A percentile compares a stretch with the other conserved stretches of the same genome.
Evolutionary conservation across 148 eudicot genomes (phyloP).

Genomic region (Chenopodium berlandieri): DNA sequence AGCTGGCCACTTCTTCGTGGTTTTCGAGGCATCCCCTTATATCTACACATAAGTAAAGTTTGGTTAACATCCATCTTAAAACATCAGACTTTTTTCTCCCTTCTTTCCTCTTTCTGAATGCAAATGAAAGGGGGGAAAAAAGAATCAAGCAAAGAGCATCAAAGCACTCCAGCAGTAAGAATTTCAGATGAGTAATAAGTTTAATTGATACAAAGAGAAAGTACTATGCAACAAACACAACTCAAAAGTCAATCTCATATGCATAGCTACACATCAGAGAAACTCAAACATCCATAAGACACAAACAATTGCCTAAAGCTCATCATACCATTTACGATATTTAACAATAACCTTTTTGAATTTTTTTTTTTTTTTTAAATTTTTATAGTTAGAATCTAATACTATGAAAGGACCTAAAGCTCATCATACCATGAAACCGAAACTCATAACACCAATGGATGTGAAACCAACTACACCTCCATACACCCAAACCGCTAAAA

Average conservation of each 20-base stretch:
- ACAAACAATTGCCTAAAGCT: not conserved
- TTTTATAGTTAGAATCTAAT: no score
- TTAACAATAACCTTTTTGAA: not conserved
- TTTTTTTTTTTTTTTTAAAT: no score
- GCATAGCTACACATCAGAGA: not conserved
- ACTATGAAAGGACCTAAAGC: no score
- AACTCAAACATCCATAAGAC: not conserved
- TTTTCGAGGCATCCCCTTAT: constrained; percentile 57
- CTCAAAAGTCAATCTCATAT: not conserved
- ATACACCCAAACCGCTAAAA: not conserved
- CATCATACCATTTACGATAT: not conserved
- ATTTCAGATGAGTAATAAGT: not conserved
- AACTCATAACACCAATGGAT: not conserved
- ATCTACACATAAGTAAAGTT: not conserved
- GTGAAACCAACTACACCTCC: not conserved
- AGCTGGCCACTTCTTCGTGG: constrained; percentile 38
- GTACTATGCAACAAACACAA: not conserved
- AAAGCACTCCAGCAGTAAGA: not conserved
- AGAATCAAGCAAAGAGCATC: not conserved
- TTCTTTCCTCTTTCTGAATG: not conserved
- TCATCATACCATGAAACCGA: not conserved
- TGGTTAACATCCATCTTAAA: no score
- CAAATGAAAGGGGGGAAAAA: not conserved
- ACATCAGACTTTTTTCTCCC: not conserved
- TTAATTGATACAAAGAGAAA: not conserved